Percentiles rank a stretch among this genome's conserved stretches.
These are phyloP conservation scores for Aspergillus pseudoglaucus DNA, from an alignment of 2,329 filamentous ascomycete genomes.

Conservation along the genomic window DNA sequence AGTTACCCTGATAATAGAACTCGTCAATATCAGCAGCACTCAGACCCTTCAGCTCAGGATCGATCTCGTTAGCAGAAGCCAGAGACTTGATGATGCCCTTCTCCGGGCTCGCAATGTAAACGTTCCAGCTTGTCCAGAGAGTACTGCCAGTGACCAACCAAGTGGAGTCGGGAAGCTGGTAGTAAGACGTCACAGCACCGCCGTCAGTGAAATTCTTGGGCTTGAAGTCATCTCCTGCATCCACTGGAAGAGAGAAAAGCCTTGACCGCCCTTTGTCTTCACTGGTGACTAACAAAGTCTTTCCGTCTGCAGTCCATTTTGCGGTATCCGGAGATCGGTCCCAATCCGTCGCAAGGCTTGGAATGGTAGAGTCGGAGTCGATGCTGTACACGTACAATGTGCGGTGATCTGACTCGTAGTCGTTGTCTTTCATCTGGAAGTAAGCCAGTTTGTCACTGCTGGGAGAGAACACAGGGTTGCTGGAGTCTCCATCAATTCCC, in stretches of 20 bases:
- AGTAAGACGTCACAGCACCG: slow-evolving; percentile 25
- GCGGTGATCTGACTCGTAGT: slow-evolving; percentile 74
- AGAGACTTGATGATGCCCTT: slow-evolving; percentile 21
- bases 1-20: slow-evolving; percentile 33
- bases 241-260: slow-evolving; percentile 29
- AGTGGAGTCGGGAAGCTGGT: slow-evolving; percentile 23
- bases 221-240: slow-evolving; percentile 25
- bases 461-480: slow-evolving; percentile 67
- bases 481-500: slow-evolving; percentile 51
- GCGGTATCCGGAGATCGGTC: slow-evolving; percentile 48
- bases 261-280: slow-evolving; percentile 59
- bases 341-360: slow-evolving; percentile 38
- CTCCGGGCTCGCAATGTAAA: slow-evolving; percentile 27
- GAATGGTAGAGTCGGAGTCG: slow-evolving; percentile 30
- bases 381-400: slow-evolving; percentile 39
- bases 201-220: slow-evolving; percentile 32
- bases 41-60: slow-evolving; percentile 31
- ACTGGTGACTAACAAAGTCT: slow-evolving; percentile 64
- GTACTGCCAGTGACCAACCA: slow-evolving; percentile 28
- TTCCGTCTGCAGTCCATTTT: slow-evolving; percentile 48
- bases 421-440: slow-evolving; percentile 66
- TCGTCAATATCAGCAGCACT: slow-evolving; percentile 30
- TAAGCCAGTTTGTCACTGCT: slow-evolving; percentile 67
- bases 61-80: slow-evolving; percentile 33
- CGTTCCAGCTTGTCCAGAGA: slow-evolving; percentile 30